Percentiles rank a stretch among this genome's conserved stretches.
Evolutionary conservation across 805 yeast species (phyloP).

Genomic region (Lachancea fermentati): DNA sequence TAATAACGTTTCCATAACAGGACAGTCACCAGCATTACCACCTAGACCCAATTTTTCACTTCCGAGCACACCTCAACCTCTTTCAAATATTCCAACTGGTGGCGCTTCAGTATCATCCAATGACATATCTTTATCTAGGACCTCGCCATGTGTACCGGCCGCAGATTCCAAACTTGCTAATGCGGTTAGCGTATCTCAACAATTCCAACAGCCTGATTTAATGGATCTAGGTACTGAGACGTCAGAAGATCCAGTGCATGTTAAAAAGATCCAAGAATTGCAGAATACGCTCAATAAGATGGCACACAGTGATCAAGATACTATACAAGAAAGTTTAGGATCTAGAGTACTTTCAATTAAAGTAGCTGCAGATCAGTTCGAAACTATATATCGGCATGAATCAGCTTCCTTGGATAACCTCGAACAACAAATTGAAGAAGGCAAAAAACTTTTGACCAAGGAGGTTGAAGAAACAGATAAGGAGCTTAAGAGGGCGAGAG

Average conservation of each 20-base stretch:
- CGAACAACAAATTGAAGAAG: constrained; percentile 24
- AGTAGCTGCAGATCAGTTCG: constrained; percentile 35
- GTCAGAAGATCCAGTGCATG: constrained; percentile 9
- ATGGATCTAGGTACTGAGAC: constrained; percentile 10
- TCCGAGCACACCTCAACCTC: no score
- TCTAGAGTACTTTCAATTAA: constrained; percentile 20
- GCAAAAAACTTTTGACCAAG: constrained; percentile 25
- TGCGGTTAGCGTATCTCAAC: no score
- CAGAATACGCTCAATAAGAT: constrained; percentile 12
- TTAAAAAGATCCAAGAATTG: constrained; percentile 13
- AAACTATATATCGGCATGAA: constrained; percentile 35
- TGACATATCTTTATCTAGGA: no score
- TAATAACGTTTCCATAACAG: no score
- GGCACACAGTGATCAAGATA: constrained; percentile 8
- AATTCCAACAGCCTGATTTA: constrained; percentile 13
- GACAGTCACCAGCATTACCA: no score
- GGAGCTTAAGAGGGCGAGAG: constrained; percentile 31
- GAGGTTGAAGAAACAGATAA: constrained; percentile 28
- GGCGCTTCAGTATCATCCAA: no score
- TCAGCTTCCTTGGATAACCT: constrained; percentile 23
- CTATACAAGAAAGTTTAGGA: constrained; percentile 8
- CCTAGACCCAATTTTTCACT: no score
- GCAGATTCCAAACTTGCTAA: no score
- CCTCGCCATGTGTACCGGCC: no score
- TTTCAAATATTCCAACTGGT: no score